Percentiles rank a stretch among this genome's conserved stretches.
These are phyloP conservation scores for Coemansia sp. DNA, from an alignment of 192 early-diverging fungal genomes.

Conservation along the genomic window DNA sequence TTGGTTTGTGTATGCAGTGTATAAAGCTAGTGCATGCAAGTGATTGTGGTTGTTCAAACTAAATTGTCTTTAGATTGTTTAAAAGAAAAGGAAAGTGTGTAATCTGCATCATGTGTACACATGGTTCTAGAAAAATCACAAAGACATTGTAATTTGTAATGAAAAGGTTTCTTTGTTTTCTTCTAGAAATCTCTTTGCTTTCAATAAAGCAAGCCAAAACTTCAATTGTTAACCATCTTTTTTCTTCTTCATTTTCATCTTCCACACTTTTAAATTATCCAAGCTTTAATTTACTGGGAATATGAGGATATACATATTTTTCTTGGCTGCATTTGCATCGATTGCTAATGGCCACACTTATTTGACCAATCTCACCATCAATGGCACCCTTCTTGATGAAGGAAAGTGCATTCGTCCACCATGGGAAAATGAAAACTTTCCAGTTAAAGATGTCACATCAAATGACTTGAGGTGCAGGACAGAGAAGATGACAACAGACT, in stretches of 20 bases:
- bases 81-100: no score
- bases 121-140: not conserved
- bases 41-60: no score
- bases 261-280: not conserved
- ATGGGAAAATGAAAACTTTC: conserved; percentile 19
- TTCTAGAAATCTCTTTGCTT: not conserved
- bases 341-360: conserved; percentile 23
- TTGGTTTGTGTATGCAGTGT: no score
- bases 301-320: not conserved
- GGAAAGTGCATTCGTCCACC: conserved; percentile 33
- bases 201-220: no score
- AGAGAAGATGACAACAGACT: not conserved
- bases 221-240: no score
- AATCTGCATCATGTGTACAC: not conserved
- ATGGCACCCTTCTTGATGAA: conserved; percentile 12
- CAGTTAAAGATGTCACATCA: conserved; percentile 16
- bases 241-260: not conserved
- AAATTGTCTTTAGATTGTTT: no score
- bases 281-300: not conserved
- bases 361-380: conserved; percentile 15
- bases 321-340: not conserved
- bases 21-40: no score
- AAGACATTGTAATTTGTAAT: not conserved
- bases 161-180: not conserved
- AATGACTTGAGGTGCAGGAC: conserved; percentile 26